Evolutionary conservation across 345 rosid species (phyloP).

Genomic region (Combretum micranthum): DNA sequence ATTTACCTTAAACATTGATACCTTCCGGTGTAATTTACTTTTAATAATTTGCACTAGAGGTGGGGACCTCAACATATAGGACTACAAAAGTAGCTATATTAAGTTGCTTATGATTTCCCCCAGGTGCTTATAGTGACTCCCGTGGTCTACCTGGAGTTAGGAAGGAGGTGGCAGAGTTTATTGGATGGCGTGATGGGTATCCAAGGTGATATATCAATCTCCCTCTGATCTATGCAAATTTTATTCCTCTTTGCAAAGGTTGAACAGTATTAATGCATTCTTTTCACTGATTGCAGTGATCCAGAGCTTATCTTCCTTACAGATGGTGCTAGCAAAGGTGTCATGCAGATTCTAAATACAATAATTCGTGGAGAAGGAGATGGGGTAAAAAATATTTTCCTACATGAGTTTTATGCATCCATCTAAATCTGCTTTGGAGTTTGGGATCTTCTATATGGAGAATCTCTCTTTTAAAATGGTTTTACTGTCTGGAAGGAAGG

Average conservation of each 20-base stretch:
- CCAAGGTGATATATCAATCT: constrained; percentile 52
- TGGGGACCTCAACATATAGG: neutral
- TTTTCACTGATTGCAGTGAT: constrained; percentile 46
- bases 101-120: constrained; percentile 2
- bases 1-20: too few relatives aligned
- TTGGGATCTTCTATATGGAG: too few relatives aligned
- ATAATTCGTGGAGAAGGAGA: constrained; percentile 79
- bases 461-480: too few relatives aligned
- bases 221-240: too few relatives aligned
- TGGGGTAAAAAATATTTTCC: constrained; percentile 48
- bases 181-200: constrained; percentile 87
- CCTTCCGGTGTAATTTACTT: too few relatives aligned
- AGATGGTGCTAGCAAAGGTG: constrained; percentile 99
- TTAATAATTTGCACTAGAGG: too few relatives aligned
- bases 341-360: constrained; percentile 87
- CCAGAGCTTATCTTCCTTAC: constrained; percentile 95
- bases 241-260: too few relatives aligned
- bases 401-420: neutral
- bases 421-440: neutral
- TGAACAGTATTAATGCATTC: neutral
- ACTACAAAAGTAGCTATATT: neutral
- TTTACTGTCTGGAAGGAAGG: too few relatives aligned
- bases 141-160: constrained; percentile 86
- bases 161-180: constrained; percentile 95
- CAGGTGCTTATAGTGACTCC: constrained; percentile 98